Base-by-base conservation (phyloP, 768 basidiomycete genomes). In the Coprinopsis strossmayeri region DNA sequence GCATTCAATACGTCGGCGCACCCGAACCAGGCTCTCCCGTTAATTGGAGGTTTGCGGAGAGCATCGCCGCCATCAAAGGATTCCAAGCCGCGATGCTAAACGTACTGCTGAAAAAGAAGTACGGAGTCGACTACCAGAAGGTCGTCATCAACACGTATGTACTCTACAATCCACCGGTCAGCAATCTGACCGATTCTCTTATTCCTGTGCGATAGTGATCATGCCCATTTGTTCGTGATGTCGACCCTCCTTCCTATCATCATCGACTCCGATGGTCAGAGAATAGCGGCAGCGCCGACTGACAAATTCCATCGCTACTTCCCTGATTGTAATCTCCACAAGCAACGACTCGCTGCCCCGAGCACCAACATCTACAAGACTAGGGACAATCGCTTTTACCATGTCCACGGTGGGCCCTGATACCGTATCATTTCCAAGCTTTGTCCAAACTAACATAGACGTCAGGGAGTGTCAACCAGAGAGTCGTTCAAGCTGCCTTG, bases 21-120 rank as follows among this genome's bases (percentile, higher is more conserved):
- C 32, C 30, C 1, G 26, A 37, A 3, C 59, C 60, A 5, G 46
- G 34, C 21, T 39, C 60, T 5, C 61, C 57, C 11, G 55, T 57
- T 18, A 61, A 61, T 42, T 61, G 60, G 60, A 56, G 57, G 30
- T 62, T 60, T 28, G 54, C 59, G 11, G 62, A 64, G 50, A 61
- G 59, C 40, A 54, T 60, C 17, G 55, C 59, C 46, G 57, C 61
- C 9, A 51, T 64, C 34, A 62, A 62, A 37, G 62, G 55, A 4
- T 61, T 61, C 23, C 58, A 64, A 46, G 62, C 48, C 4, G 51
- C 57, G 2, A 61, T 61, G 57, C 49, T 59, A 9, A 62, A 58
- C 32, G 57, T 57, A 5, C 50, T 61, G 26, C 42, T 58, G n/a
- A 56, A 55, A 32, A 50, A 51, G 47, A 59, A 57, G 38, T 59